Conservation (phyloP, 2,329 filamentous ascomycete genomes). For the Dactylellina cionopaga region DNA sequence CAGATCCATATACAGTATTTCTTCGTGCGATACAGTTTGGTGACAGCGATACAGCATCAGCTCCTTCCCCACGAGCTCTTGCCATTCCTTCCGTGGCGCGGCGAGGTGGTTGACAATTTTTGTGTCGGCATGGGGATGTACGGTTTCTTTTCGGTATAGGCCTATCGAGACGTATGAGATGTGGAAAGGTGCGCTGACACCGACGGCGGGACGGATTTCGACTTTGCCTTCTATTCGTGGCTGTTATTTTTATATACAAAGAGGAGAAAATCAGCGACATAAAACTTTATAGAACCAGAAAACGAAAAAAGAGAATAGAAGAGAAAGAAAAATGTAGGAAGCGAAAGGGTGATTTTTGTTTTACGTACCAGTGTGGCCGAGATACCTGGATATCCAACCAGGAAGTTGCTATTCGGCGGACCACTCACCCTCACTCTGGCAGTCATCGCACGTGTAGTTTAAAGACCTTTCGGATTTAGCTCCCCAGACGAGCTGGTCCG, state of each 20-base stretch:
- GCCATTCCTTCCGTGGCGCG: constrained; percentile 87
- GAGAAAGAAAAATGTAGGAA: constrained; percentile 25
- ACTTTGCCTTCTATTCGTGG: constrained; percentile 98
- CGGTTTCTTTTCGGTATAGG: constrained; percentile 91
- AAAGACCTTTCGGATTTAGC: constrained; percentile 1
- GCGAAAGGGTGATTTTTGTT: constrained; percentile 27
- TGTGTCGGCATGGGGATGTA: constrained; percentile 94
- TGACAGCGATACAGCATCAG: constrained; percentile 89
- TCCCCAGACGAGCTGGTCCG: constrained; percentile 6
- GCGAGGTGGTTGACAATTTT: constrained; percentile 91
- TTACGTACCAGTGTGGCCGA: constrained; percentile 88
- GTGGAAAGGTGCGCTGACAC: constrained; percentile 86
- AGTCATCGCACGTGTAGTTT: constrained; percentile 46
- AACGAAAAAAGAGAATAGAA: not conserved
- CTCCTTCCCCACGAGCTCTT: constrained; percentile 94
- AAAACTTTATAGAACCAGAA: not conserved
- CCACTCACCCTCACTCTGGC: constrained; percentile 95
- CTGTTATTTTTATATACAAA: constrained; percentile 63
- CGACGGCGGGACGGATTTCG: constrained; percentile 87
- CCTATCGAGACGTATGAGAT: constrained; percentile 94
- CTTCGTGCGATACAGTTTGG: constrained; percentile 84
- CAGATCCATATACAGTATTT: constrained; percentile 92
- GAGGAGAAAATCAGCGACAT: not conserved
- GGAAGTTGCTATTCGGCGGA: constrained; percentile 94
- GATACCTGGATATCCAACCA: constrained; percentile 97